These are phyloP conservation scores for Seminavis robusta DNA, from an alignment of 108 stramenopile genomes.

Conservation along the genomic window DNA sequence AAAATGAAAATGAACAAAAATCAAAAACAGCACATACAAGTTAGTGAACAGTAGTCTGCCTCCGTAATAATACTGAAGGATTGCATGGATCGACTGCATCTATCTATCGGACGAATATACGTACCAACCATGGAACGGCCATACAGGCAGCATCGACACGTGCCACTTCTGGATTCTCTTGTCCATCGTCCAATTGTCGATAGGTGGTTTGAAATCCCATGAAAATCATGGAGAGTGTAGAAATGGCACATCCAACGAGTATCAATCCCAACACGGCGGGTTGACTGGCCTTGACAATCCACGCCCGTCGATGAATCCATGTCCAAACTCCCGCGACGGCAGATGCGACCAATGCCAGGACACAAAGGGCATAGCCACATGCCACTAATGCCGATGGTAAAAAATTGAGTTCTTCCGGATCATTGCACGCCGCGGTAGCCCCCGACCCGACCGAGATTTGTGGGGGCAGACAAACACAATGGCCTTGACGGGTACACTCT, in stretches of 20 bases:
- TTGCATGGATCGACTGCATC: no score
- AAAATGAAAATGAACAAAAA: no score
- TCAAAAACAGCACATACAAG: no score
- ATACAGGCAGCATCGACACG: constrained; percentile 22
- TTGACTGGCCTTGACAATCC: constrained; percentile 27
- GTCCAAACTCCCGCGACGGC: constrained; percentile 11
- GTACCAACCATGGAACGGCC: constrained; percentile 34
- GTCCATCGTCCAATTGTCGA: background rate
- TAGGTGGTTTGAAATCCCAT: constrained; percentile 14
- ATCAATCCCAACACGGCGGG: constrained; percentile 20
- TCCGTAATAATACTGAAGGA: no score
- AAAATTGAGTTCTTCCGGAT: constrained; percentile 13
- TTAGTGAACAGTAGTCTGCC: no score
- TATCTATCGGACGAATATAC: no score
- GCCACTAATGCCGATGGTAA: background rate
- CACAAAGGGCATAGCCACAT: constrained; percentile 5
- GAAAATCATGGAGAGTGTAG: constrained; percentile 7
- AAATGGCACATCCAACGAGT: constrained; percentile 6
- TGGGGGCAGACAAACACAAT: no score
- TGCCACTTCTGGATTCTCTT: constrained; percentile 5
- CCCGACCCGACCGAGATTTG: no score
- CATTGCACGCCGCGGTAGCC: no score
- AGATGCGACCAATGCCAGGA: background rate
- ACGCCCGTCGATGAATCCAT: background rate
- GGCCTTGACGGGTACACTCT: no score